Percentiles rank a stretch among this genome's conserved stretches.
Evolutionary conservation across 2,329 filamentous ascomycete species (phyloP).

Genomic region (Cercospora brassicicola): DNA sequence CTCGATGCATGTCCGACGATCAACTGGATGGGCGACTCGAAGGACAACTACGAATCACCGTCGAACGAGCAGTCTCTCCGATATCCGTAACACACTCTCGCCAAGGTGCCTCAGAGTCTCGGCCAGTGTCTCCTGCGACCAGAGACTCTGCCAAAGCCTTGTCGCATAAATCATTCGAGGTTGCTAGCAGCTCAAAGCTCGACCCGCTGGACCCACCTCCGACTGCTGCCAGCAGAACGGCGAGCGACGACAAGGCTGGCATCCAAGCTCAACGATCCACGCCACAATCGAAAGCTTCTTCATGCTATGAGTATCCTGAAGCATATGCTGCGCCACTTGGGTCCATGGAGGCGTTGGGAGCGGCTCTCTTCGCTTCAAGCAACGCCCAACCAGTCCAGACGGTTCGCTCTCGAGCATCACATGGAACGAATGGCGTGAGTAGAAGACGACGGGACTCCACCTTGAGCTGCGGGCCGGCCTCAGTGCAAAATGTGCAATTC

Average conservation of each 20-base stretch:
- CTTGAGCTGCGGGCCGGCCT: constrained; percentile 20
- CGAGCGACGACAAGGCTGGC: constrained; percentile 2
- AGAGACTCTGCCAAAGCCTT: background rate
- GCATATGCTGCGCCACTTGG: constrained; percentile 15
- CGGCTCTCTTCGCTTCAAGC: constrained; percentile 17
- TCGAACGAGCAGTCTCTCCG: constrained; percentile 19
- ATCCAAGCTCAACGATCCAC: background rate
- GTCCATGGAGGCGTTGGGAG: constrained; percentile 15
- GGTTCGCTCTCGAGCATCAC: background rate
- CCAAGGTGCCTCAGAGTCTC: background rate
- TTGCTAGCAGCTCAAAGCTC: constrained; percentile 19
- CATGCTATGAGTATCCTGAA: constrained; percentile 15
- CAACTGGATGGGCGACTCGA: constrained; percentile 33
- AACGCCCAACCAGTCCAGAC: background rate
- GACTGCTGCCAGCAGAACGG: background rate
- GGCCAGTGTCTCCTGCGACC: constrained; percentile 12
- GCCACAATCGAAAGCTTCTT: background rate
- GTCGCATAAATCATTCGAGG: constrained; percentile 7
- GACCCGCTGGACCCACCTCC: constrained; percentile 1
- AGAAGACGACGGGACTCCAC: constrained; percentile 8
- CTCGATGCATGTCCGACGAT: constrained; percentile 35
- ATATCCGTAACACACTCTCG: constrained; percentile 13
- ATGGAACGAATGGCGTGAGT: background rate
- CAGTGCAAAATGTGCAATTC: constrained; percentile 30
- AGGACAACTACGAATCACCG: constrained; percentile 15